Conservation (phyloP, 2,329 filamentous ascomycete genomes). For the Neonectria neomacrospora region DNA sequence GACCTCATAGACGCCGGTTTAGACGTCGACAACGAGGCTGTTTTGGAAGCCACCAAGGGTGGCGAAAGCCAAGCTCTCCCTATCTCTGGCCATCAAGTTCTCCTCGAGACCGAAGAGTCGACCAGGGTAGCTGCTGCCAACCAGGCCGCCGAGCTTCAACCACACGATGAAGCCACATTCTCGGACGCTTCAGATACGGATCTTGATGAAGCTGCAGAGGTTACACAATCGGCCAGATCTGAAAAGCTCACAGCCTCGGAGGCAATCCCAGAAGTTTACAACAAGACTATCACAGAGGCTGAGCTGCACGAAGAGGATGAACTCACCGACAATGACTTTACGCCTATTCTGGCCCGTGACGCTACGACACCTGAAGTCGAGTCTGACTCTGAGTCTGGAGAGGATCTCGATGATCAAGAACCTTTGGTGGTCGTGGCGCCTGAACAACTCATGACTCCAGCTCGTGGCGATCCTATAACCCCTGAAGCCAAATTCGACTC, state of each 20-base stretch:
- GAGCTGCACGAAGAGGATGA: not conserved
- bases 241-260: not conserved
- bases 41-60: not conserved
- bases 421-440: not conserved
- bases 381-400: not conserved
- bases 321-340: not conserved
- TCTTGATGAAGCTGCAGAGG: not conserved
- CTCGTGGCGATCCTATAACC: not conserved
- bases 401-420: not conserved
- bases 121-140: not conserved
- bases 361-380: not conserved
- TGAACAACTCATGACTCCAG: not conserved
- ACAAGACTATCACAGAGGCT: not conserved
- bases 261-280: not conserved
- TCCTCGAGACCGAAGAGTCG: not conserved
- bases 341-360: not conserved
- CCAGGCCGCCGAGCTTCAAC: not conserved
- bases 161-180: not conserved
- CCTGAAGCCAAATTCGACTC: not conserved
- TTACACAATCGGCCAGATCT: not conserved
- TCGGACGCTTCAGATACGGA: slow-evolving; percentile 5
- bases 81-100: not conserved
- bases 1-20: slow-evolving; percentile 1
- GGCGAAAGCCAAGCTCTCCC: not conserved
- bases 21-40: slow-evolving; percentile 5